Base-by-base conservation (phyloP, 140 eudicot genomes). In the Erigeron philadelphicus region DNA sequence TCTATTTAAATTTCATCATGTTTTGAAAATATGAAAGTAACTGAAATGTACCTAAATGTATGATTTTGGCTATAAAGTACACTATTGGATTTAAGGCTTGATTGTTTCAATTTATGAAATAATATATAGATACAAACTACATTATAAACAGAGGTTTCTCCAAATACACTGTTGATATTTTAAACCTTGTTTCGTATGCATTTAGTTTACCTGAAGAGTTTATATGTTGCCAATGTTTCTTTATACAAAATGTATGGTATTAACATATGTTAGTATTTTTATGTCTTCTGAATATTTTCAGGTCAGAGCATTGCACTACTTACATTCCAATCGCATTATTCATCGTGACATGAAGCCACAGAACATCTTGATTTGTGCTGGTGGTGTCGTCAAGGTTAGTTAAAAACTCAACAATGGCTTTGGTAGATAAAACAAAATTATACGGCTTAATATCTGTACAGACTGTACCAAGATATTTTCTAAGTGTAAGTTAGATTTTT, bases 341-440 rank as follows among this genome's bases (percentile, higher is more conserved):
- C 99, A 94, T 62, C 95, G 99, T 57, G 99, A 94, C 75, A 94
- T 94, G 99, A 94, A 94, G 82, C 99, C 99, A 19, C 97, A 94
- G 67, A 94, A 94, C 76, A 94, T 94, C 56, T 89, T 94, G 67
- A 94, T 94, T 68, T 90, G 95, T 70, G 82, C 97, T 17, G 97
- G 95, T 11, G 93, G 95, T 38, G 70, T 89, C 56, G 95, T 94
- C 31, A 94, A 94, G 99, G 99, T 94, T 77, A 45, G 50, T 19
- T 56, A 54, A 41, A 75, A 52, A 15, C 63, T 71, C 49, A 66
- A 11, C 17, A 65, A 23, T 16, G 48, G 3, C 40, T 71, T 66
- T 59, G 42, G 66, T 48, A 23, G 18, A 23, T 42, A 53, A 69
- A 59, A 56, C 17, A 61, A 61, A 9, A 48, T 60, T 35, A 38